Base-by-base conservation (phyloP, 805 yeast genomes). In the Teunomyces lycoperdinae region DNA sequence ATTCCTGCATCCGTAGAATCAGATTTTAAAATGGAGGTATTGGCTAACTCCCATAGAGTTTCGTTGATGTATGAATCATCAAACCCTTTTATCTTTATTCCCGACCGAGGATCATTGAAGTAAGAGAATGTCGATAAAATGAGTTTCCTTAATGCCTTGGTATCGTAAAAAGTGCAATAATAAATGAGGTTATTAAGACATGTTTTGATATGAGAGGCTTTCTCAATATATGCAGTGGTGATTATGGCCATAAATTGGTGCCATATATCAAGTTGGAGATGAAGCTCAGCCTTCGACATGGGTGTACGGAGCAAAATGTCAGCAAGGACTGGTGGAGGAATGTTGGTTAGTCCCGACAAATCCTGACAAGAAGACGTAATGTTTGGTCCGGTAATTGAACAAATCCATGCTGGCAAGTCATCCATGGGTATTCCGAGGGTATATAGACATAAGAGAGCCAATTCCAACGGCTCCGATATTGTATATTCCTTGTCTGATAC, bases 251-350 rank as follows among this genome's bases (percentile, higher is more conserved):
- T 57, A 46, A 58, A 70, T 10, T 57, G 50, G 3, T 45, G 14
- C 76, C 76, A 73, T 8, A 73, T 48, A 42, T 71, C 76, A 9
- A 58, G 55, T 47, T 70, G 76, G 13, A 72, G 56, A 6, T 60
- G 49, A 30, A 61, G 54, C 34, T 73, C 77, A 5, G 60, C 53
- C 16, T 51, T 50, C 5, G 64, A 59, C 46, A 58, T 48, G 1
- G 77, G 76, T 1, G 73, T 62, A 41, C 81, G 60, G 1, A 61
- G 50, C 2, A 74, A 53, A 4, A 76, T 55, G 49, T 77, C 79
- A 1, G 64, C 58, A 1, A 64, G 42, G 1, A 77, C 63, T 55
- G 69, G 73, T 0, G 68, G 54, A 0, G 81, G 81, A 11, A 74
- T 61, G 2, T 58, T 51, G 1, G 58, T 45, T 8, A 60, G 49